phyloP scores from a whole-genome alignment of 2,329 filamentous ascomycete genomes.

The Polytolypa hystricis region DNA sequence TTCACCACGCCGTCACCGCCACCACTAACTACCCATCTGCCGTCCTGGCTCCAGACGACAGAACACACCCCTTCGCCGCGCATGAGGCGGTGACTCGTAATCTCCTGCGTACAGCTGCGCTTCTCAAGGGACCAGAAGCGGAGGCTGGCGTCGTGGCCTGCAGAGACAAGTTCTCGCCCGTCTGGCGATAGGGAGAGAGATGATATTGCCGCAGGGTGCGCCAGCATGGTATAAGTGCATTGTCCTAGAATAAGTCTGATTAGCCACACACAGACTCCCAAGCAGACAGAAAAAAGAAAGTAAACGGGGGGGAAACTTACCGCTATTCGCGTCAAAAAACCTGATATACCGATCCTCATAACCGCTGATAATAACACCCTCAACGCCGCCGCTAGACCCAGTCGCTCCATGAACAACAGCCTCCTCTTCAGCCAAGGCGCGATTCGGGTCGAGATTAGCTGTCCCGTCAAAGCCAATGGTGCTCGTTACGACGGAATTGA shows the following conservation, averaged over 20 bases:
- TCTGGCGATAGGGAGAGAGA: slow-evolving; percentile 85
- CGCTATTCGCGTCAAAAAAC: slow-evolving; percentile 97
- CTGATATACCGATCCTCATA: slow-evolving; percentile 94
- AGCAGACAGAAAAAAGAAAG: not conserved
- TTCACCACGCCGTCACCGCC: slow-evolving; percentile 95
- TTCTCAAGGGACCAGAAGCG: slow-evolving; percentile 98
- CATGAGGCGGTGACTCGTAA: slow-evolving; percentile 88
- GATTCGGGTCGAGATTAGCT: slow-evolving; percentile 49
- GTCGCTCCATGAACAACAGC: slow-evolving; percentile 68
- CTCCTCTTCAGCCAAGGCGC: slow-evolving; percentile 58
- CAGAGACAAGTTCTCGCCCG: slow-evolving; percentile 86
- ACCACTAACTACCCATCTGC: slow-evolving; percentile 84
- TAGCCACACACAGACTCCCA: not conserved
- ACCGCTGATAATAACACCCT: slow-evolving; percentile 89
- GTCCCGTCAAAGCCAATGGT: slow-evolving; percentile 65
- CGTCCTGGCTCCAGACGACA: slow-evolving; percentile 92
- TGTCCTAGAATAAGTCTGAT: slow-evolving; percentile 53
- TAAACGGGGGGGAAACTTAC: slow-evolving; percentile 49
- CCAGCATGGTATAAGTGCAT: slow-evolving; percentile 98
- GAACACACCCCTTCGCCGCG: slow-evolving; percentile 89
- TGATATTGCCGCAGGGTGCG: slow-evolving; percentile 87
- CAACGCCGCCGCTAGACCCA: slow-evolving; percentile 67
- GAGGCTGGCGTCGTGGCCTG: slow-evolving; percentile 87
- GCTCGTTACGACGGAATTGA: slow-evolving; percentile 85
- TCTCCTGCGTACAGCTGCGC: slow-evolving; percentile 86